Conservation (phyloP, 2,329 filamentous ascomycete species). For the Paraconiothyrium sp. region DNA sequence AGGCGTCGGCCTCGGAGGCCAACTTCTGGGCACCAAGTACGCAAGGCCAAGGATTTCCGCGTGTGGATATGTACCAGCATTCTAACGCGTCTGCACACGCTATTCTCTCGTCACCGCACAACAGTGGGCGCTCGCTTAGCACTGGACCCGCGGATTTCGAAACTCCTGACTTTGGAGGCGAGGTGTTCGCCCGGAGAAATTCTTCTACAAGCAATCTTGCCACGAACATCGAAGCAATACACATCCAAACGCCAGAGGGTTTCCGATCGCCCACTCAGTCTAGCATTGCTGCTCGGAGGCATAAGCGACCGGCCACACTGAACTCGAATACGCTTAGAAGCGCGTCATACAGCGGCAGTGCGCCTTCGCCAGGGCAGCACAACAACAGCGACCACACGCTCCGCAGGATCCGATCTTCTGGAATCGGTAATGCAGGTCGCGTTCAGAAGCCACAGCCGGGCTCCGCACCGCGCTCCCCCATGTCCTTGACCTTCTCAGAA, state of each 20-base stretch:
- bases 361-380: slow-evolving; percentile 52
- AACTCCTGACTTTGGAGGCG: slow-evolving; percentile 40
- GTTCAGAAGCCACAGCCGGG: slow-evolving; percentile 57
- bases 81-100: slow-evolving; percentile 48
- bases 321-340: slow-evolving; percentile 53
- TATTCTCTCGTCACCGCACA: slow-evolving; percentile 45
- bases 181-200: slow-evolving; percentile 46
- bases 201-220: slow-evolving; percentile 52
- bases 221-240: slow-evolving; percentile 51
- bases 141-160: slow-evolving; percentile 45
- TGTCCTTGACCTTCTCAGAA: slow-evolving; percentile 57
- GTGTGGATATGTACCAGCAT: slow-evolving; percentile 47
- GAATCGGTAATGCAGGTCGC: slow-evolving; percentile 56
- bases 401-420: slow-evolving; percentile 59
- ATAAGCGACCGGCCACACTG: slow-evolving; percentile 52
- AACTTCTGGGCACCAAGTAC: slow-evolving; percentile 41
- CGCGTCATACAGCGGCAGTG: slow-evolving; percentile 53
- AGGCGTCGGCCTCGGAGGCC: slow-evolving; percentile 44
- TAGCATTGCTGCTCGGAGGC: slow-evolving; percentile 53
- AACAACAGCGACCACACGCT: slow-evolving; percentile 50
- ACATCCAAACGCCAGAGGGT: slow-evolving; percentile 48
- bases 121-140: slow-evolving; percentile 42
- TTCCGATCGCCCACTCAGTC: slow-evolving; percentile 51
- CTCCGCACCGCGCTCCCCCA: slow-evolving; percentile 59
- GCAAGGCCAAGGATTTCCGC: slow-evolving; percentile 34